Evolutionary conservation across 371 early-diverging fungal genomes (phyloP).

Genomic region (Mucor racemosus): DNA sequence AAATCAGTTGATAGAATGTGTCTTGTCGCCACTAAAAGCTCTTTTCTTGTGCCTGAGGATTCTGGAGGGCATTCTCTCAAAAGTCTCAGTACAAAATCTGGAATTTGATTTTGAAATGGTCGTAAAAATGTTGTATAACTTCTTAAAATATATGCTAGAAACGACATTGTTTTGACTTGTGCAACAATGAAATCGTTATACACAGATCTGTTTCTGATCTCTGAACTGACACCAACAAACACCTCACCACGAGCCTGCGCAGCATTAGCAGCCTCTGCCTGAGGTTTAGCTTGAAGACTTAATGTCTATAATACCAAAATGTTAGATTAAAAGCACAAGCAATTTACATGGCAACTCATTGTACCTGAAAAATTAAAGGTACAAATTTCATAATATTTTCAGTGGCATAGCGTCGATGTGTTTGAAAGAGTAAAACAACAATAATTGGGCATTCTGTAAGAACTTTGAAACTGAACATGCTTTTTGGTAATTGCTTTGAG

Average conservation of each 20-base stretch:
- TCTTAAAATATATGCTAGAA: slow-evolving; percentile 92
- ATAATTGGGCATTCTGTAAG: slow-evolving; percentile 97
- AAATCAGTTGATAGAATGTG: slow-evolving; percentile 94
- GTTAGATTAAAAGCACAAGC: neutral
- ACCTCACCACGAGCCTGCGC: slow-evolving; percentile 71
- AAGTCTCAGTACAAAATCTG: slow-evolving; percentile 85
- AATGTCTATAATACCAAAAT: slow-evolving; percentile 56
- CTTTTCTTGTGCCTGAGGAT: slow-evolving; percentile 91
- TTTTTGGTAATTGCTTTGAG: slow-evolving; percentile 74
- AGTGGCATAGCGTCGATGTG: slow-evolving; percentile 77
- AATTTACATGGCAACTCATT: neutral
- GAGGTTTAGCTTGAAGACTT: slow-evolving; percentile 78
- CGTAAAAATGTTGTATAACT: slow-evolving; percentile 72
- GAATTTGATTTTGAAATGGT: slow-evolving; percentile 84
- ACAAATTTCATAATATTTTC: slow-evolving; percentile 85
- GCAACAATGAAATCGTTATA: slow-evolving; percentile 87
- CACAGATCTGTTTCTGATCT: slow-evolving; percentile 70
- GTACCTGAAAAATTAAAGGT: slow-evolving; percentile 84
- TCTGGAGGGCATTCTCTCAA: slow-evolving; percentile 95
- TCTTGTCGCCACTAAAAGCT: slow-evolving; percentile 92
- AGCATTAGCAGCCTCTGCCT: slow-evolving; percentile 71
- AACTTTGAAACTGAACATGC: slow-evolving; percentile 93
- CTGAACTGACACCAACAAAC: slow-evolving; percentile 84
- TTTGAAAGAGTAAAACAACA: slow-evolving; percentile 92
- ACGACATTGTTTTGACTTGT: slow-evolving; percentile 97